Base-by-base conservation (phyloP, 371 early-diverging fungal genomes). In the Umbelopsis sp. region DNA sequence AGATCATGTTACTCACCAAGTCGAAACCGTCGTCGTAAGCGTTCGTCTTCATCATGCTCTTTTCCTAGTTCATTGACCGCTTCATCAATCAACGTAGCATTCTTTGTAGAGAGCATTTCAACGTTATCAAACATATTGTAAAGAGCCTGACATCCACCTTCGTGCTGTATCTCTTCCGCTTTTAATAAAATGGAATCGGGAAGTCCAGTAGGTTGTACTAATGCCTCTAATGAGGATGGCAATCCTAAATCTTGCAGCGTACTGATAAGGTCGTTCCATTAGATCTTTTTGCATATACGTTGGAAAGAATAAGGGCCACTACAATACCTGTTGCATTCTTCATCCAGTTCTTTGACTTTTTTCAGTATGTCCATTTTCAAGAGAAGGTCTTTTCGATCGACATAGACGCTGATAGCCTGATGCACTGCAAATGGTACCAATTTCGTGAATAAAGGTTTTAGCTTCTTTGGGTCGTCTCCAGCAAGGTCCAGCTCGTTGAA, bases 341-440 rank as follows among this genome's bases (percentile, higher is more conserved):
- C 86, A 0, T 87, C 84, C 38, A 93, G 72, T 25, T 90, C 90
- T 3, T 86, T 78, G n/a, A 91, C 76, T 37, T 84, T 82, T 3
- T 73, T 82, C 5, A 85, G 65, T 63, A 93, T 85, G n/a, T 88
- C 87, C n/a, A 78, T 84, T 41, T 83, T 83, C 18, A 94, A 85
- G 24, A 91, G 72, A 53, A 82, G 79, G 44, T 96, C 93, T 72
- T 91, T 93, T 46, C 90, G 85, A 70, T 91, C 89, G 9, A 83
- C 77, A 77, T 95, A 97, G 0, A 93, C 84, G 51, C 92, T 92
- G 1, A 88, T 92, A 1, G 94, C 94, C 73, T 95, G 93, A 77
- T 96, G 96, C 3, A 96, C 92, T 2, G 92, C 92, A 78, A 94
- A 91, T 8, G 97, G 97, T 2, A 96, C 92, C n/a, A 97, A 79